phyloP scores from a whole-genome alignment of 139 green algal genomes.

The Chlamydomonas eustigma region DNA sequence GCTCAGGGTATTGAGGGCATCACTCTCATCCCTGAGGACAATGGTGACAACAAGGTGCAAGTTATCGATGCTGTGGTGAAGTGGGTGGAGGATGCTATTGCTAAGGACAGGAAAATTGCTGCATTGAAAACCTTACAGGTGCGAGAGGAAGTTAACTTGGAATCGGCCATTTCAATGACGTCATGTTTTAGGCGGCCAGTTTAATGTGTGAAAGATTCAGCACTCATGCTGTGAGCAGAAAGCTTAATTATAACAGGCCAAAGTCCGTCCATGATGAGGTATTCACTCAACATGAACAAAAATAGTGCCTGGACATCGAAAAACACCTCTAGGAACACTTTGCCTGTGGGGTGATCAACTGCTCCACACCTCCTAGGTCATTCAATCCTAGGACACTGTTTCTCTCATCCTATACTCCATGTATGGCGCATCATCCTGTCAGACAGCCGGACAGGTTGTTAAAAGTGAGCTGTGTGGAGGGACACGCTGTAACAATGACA shows the following conservation, averaged over 20 bases:
- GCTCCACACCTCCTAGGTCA: background rate
- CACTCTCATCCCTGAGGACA: constrained; percentile 12
- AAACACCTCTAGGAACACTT: background rate
- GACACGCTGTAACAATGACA: no score
- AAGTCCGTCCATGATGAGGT: background rate
- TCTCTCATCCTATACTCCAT: no score
- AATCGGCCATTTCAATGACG: background rate
- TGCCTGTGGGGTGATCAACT: background rate
- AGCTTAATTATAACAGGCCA: background rate
- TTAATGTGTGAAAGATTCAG: background rate
- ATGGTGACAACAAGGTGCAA: constrained; percentile 12
- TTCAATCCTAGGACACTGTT: background rate
- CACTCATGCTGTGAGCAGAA: background rate
- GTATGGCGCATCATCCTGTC: no score
- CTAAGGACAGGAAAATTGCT: constrained; percentile 57
- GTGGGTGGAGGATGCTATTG: constrained; percentile 67
- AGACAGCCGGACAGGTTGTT: no score
- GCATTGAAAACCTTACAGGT: constrained; percentile 68
- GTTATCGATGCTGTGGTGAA: constrained; percentile 52
- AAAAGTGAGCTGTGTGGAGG: no score
- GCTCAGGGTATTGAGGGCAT: constrained; percentile 9
- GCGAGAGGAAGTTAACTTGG: background rate
- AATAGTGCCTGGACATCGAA: background rate
- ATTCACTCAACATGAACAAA: background rate
- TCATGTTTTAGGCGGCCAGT: background rate